A percentile compares a stretch with the other conserved stretches of the same genome.
phyloP scores from a whole-genome alignment of 129 eudicot species.

The Smallanthus sonchifolius region DNA sequence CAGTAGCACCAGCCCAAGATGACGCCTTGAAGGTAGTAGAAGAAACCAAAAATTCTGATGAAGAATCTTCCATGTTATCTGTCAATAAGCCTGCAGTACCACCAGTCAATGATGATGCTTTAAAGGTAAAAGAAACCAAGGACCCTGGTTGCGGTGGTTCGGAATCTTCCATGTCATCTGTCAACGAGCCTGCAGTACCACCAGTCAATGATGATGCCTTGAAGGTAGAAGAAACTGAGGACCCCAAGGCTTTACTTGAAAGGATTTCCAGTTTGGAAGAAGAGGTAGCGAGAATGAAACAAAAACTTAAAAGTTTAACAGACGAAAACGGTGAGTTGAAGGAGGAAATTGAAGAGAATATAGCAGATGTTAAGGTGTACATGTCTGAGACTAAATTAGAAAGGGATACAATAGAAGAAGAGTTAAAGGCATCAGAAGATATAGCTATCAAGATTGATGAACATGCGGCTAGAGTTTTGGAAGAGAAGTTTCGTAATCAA shows the following conservation, averaged over 20 bases:
- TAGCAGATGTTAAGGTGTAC: constrained; percentile 14
- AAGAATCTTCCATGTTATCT: background rate
- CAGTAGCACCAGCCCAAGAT: too few species aligned
- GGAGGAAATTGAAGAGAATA: constrained; percentile 34
- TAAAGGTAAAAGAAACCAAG: too few species aligned
- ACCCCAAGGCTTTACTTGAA: constrained; percentile 22
- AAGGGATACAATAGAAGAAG: constrained; percentile 26
- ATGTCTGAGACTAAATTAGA: constrained; percentile 26
- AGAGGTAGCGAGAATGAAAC: constrained; percentile 34
- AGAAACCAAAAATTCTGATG: too few species aligned
- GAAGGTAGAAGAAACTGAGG: background rate
- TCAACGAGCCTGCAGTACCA: constrained; percentile 1
- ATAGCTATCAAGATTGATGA: background rate
- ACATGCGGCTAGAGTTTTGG: background rate
- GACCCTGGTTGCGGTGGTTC: too few species aligned
- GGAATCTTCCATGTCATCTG: constrained; percentile 10
- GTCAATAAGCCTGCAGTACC: too few species aligned
- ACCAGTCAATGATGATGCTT: too few species aligned
- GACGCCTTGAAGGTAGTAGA: background rate
- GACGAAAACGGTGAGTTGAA: constrained; percentile 53
- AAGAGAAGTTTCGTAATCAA: constrained; percentile 33
- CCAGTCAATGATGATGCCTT: background rate
- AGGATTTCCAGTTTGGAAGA: constrained; percentile 37
- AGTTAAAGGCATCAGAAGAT: constrained; percentile 26
- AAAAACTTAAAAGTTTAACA: constrained; percentile 40